Evolutionary conservation across 331 rosid species (phyloP), one percentile per base, ranked within the genome.

Genomic region (Rosa hybrid): DNA sequence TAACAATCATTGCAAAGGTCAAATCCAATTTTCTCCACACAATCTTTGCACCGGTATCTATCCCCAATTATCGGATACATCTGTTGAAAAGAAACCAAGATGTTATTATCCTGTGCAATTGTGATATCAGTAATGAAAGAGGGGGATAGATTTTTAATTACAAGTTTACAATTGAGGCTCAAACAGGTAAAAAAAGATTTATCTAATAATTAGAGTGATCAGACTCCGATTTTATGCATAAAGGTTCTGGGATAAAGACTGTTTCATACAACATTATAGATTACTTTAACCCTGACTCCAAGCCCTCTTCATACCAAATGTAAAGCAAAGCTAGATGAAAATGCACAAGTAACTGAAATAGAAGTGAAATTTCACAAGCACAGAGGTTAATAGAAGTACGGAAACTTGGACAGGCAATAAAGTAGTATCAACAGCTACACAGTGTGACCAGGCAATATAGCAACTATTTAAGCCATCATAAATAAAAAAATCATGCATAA

Each of bases 1-100:
- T 88, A 90, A 86, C 98, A 94, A 62, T 87, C 84, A 42, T 90
- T 81, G 70, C 98, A 94, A 51, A 94, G 97, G 84, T 94, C 97
- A 70, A 94, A 94, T 71, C 98, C 98, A 0, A 79, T 9, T 39
- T 0, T 3, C 84, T 94, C 97, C 51, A 70, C 38, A 72, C 98
- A 94, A 80, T 94, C 97, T 74, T 60, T 76, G 84, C 98, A 94
- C 60, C 2, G 83, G 81, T 92, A 91, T 81, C 98, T 91, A 51
- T 94, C 94, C 50, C 98, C 97, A 51, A 81, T 68, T 50, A 94
- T 89, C 57, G 98, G 98, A 71, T 0, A 82, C 79, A 94, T 84
- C 98, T 94, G 92, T 6, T 62, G 20, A 48, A n/a, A 16, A 30
- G 39, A 76, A 65, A 76, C 49, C 56, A 63, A 84, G 4, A 38